A percentile compares a stretch with the other conserved stretches of the same genome.
Conservation (phyloP, 345 rosid genomes). For the Leavenworthia alabamica region DNA sequence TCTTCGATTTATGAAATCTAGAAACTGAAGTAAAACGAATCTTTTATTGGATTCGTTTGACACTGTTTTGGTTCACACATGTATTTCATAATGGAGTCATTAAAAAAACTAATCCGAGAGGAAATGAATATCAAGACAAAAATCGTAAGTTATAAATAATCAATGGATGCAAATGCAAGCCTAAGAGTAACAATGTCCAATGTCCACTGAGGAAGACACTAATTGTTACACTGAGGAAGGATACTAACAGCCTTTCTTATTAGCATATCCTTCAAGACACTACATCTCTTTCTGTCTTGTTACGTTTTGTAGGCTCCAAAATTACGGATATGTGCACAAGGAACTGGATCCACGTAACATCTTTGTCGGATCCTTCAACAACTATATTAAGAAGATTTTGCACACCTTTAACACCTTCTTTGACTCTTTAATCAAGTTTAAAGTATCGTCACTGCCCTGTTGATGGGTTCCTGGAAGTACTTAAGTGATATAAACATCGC, state of each 20-base stretch:
- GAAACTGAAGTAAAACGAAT: not conserved
- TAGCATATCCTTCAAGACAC: conserved; percentile 1
- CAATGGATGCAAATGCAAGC: not conserved
- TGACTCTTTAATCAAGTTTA: no score
- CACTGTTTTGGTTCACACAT: not conserved
- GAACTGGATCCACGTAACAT: conserved; percentile 3
- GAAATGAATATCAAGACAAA: not conserved
- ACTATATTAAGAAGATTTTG: no score
- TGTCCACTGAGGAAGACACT: not conserved
- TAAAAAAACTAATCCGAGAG: not conserved
- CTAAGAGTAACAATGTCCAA: conserved; percentile 9
- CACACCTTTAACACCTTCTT: no score
- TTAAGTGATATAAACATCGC: no score
- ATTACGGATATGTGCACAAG: conserved; percentile 15
- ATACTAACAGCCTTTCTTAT: conserved; percentile 2
- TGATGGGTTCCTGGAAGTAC: no score
- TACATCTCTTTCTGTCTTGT: not conserved
- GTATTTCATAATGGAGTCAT: not conserved
- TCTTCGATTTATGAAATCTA: not conserved
- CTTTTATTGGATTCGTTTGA: not conserved
- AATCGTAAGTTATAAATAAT: not conserved
- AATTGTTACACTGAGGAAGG: conserved; percentile 10
- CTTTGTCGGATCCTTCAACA: conserved; percentile 4
- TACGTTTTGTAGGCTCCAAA: conserved; percentile 12
- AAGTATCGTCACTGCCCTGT: no score